These are phyloP conservation scores for Capsella rubella DNA, from an alignment of 441 rosid species.

Conservation along the genomic window DNA sequence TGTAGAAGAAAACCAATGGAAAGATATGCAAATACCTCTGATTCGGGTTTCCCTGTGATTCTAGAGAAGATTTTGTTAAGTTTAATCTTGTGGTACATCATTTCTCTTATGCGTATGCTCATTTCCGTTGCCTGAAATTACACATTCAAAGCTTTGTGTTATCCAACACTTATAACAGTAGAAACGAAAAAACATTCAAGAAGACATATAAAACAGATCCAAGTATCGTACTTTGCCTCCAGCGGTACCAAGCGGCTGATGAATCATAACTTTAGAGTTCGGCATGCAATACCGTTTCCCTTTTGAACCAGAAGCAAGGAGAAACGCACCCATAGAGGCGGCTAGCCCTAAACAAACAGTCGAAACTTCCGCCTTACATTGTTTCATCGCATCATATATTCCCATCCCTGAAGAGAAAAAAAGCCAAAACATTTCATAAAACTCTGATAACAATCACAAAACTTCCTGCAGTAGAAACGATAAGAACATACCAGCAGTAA, in stretches of 20 bases:
- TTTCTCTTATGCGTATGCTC: slow-evolving; percentile 77
- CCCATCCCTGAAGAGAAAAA: slow-evolving; percentile 63
- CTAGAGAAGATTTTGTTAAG: slow-evolving; percentile 83
- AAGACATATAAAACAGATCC: slow-evolving; percentile 2
- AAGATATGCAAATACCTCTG: slow-evolving; percentile 54
- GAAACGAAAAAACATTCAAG: background rate
- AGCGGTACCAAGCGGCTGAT: slow-evolving; percentile 90
- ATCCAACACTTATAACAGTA: background rate
- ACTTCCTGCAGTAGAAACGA: background rate
- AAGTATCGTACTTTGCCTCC: slow-evolving; percentile 75
- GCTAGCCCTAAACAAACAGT: slow-evolving; percentile 93
- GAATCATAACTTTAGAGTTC: slow-evolving; percentile 91
- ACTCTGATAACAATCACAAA: background rate
- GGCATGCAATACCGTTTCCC: slow-evolving; percentile 99
- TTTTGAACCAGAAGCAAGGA: slow-evolving; percentile 85
- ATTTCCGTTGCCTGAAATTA: slow-evolving; percentile 69
- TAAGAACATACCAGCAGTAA: slow-evolving; percentile 74
- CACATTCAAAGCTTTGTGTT: slow-evolving; percentile 18
- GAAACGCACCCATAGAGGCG: slow-evolving; percentile 93
- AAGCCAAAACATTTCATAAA: background rate
- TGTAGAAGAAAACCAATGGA: background rate
- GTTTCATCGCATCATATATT: slow-evolving; percentile 87
- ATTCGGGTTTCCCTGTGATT: slow-evolving; percentile 71
- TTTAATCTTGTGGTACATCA: slow-evolving; percentile 78
- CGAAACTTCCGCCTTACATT: slow-evolving; percentile 94